These are phyloP conservation scores for Solanum chilense DNA, from an alignment of 257 asterid genomes.

Conservation along the genomic window DNA sequence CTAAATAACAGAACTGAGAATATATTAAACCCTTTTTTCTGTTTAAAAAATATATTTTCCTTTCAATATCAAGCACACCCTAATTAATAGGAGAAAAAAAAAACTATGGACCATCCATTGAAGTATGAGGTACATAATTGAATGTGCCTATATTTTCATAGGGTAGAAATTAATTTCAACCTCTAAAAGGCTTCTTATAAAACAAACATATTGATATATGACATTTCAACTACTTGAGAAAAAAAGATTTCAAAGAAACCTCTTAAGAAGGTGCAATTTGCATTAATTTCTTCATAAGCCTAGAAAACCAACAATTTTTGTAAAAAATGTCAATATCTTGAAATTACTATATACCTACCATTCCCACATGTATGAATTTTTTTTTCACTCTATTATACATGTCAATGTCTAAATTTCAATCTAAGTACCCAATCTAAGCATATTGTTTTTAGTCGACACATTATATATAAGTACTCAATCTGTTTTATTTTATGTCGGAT, in stretches of 20 bases:
- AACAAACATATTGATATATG: neutral
- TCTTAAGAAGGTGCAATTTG: neutral
- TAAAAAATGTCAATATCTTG: neutral
- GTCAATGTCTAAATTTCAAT: neutral
- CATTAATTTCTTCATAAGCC: neutral
- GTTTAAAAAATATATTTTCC: too few species aligned
- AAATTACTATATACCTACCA: neutral
- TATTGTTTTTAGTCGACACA: neutral
- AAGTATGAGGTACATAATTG: neutral
- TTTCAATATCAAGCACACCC: neutral
- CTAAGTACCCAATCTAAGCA: neutral
- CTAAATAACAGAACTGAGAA: accelerated
- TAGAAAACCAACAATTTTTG: neutral
- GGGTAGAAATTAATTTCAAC: neutral
- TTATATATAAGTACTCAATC: neutral
- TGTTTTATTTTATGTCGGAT: neutral
- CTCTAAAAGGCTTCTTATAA: neutral
- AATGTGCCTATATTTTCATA: neutral
- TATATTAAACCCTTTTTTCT: too few species aligned
- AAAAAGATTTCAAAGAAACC: neutral
- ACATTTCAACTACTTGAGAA: neutral
- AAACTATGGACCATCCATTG: neutral
- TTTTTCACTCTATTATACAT: neutral
- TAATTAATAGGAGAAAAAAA: neutral
- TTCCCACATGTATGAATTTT: neutral